A percentile compares a stretch with the other conserved stretches of the same genome.
phyloP scores from a whole-genome alignment of 257 asterid species.

The Capsicum chinense region DNA sequence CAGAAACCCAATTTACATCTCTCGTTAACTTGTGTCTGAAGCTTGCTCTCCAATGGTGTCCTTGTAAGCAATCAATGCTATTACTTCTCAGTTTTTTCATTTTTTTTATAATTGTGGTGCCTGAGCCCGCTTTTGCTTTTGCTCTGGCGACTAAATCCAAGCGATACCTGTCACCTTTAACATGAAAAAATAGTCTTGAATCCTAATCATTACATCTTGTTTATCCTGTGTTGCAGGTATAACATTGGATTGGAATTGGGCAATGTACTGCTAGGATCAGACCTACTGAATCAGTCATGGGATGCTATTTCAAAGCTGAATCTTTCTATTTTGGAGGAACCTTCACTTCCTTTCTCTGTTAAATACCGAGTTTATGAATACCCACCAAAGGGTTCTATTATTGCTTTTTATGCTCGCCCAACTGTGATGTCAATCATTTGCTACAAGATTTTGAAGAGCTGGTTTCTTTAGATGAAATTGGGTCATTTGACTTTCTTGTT shows the following conservation, averaged over 20 bases:
- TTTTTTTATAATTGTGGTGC: too few species aligned
- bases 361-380: conserved; percentile 18
- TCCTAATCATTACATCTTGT: neutral
- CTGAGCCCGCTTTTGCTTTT: too few species aligned
- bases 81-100: neutral
- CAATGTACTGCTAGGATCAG: conserved; percentile 34
- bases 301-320: conserved; percentile 31
- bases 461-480: conserved; percentile 24
- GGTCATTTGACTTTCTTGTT: conserved; percentile 22
- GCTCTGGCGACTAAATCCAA: too few species aligned
- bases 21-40: neutral
- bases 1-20: neutral
- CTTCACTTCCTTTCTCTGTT: conserved; percentile 26
- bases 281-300: conserved; percentile 37
- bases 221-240: conserved; percentile 12
- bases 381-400: conserved; percentile 26
- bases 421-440: neutral
- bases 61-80: neutral
- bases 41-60: conserved; percentile 21
- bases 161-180: too few species aligned
- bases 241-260: conserved; percentile 40
- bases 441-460: conserved; percentile 24
- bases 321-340: neutral
- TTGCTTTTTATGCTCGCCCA: conserved; percentile 35
- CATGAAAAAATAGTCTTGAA: neutral